Evolutionary conservation across 2,329 filamentous ascomycete genomes (phyloP), one percentile per base, ranked within the genome.

Genomic region (Huntiella abstrusa): DNA sequence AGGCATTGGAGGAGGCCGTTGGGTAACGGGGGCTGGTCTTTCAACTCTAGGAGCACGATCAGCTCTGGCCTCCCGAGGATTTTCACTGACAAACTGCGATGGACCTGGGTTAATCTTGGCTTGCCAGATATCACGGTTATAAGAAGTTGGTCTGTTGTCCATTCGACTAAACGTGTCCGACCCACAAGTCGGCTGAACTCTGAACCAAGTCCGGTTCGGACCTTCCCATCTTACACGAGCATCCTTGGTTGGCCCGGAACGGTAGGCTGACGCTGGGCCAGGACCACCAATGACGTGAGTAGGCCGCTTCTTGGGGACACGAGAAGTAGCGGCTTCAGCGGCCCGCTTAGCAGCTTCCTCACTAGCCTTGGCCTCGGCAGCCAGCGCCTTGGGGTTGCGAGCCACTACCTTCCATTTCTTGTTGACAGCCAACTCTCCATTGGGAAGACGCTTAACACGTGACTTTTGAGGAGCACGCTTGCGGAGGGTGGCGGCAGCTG

Each of bases 381-480:
- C 48, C 16, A 50, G 40, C 13, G 43, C 48, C 36, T 49, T 51
- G 16, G 48, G 48, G 28, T 46, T 47, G 3, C 41, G 44, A 3
- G 47, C 47, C 12, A 49, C 47, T 4, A 49, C 47, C 43, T 49
- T 49, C 47, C 47, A 49, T 13, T 49, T 49, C 37, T 51, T 49
- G 33, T 51, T 49, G 19, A 38, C 44, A 15, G 40, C 45, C 39
- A 47, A 38, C 28, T 46, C 48, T 7, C 48, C 45, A 10, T 49
- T 49, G 17, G 48, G 44, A 13, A 46, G 13, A 7, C 44, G 39
- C 40, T 47, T 47, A 13, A 43, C 36, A 4, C 47, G 47, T 3
- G 47, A 49, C 4, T 43, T 40, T 28, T 49, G 47, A 2, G 47
- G 47, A 5, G 47, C 47, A 16, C 47, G 47, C 42, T 49, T 49